Conservation (phyloP, 73 alveolate species). For the Paramecium tetraurelia region DNA sequence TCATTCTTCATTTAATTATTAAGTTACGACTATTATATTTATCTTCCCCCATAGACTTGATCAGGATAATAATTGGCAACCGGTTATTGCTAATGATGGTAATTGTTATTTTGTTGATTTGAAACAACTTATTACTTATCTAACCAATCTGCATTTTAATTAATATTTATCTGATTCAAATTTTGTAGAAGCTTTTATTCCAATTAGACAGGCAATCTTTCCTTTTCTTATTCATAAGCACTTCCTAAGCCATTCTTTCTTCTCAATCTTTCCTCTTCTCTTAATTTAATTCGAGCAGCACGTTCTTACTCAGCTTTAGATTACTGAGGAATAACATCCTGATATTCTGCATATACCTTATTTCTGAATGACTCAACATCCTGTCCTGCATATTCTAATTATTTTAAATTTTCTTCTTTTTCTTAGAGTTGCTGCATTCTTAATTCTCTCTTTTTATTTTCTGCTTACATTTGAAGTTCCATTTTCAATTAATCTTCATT, state of each 20-base stretch:
- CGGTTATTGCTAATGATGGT: background rate
- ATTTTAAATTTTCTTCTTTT: slow-evolving; percentile 33
- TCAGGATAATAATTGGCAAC: background rate
- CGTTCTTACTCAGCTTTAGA: slow-evolving; percentile 40
- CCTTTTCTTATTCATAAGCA: slow-evolving; percentile 14
- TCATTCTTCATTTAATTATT: background rate
- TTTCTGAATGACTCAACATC: background rate
- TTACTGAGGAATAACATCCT: slow-evolving; percentile 12
- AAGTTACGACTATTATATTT: background rate
- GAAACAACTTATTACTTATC: slow-evolving; percentile 14
- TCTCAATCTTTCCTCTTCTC: slow-evolving; percentile 46
- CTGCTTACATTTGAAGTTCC: background rate
- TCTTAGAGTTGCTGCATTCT: slow-evolving; percentile 1
- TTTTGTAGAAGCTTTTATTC: background rate
- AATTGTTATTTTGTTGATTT: background rate
- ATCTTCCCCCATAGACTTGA: background rate
- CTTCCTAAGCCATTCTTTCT: slow-evolving; percentile 48
- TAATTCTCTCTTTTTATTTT: background rate
- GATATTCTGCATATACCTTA: background rate
- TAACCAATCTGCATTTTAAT: slow-evolving; percentile 31
- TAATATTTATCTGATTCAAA: slow-evolving; percentile 1
- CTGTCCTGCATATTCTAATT: slow-evolving; percentile 33
- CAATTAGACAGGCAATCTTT: background rate
- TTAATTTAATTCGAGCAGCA: slow-evolving; percentile 16
- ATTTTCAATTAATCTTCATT: background rate